These are phyloP conservation scores for Vigna nakashimae DNA, from an alignment of 306 rosid genomes.

Conservation along the genomic window DNA sequence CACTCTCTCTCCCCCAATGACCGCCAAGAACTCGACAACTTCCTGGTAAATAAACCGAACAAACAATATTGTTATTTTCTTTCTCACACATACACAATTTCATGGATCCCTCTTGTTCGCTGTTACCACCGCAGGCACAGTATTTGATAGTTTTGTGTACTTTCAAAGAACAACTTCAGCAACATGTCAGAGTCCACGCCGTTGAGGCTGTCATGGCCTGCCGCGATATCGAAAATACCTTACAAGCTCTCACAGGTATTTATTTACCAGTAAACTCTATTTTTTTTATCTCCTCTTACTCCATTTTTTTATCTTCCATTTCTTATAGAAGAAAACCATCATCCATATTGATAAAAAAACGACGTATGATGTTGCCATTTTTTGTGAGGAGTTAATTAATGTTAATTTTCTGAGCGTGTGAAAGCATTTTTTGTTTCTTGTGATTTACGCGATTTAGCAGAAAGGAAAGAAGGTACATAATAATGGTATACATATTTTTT, in stretches of 20 bases:
- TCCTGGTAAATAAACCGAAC: conserved; percentile 54
- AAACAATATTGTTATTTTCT: neutral
- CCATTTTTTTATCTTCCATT: too few relatives aligned
- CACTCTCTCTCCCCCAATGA: conserved; percentile 77
- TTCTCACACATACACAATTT: neutral
- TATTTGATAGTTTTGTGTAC: conserved; percentile 80
- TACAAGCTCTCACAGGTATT: conserved; percentile 92
- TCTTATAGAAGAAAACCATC: neutral
- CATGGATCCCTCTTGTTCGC: neutral
- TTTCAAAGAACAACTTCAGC: conserved; percentile 97
- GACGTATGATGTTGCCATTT: neutral
- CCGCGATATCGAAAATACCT: conserved; percentile 96
- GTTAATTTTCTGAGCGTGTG: neutral
- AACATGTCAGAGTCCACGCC: conserved; percentile 97
- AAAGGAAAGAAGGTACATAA: conserved; percentile 31
- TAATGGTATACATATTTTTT: conserved; percentile 4
- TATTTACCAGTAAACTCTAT: neutral
- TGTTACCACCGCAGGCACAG: conserved; percentile 62
- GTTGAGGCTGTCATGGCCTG: conserved; percentile 99
- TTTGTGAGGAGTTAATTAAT: neutral
- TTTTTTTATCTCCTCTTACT: neutral
- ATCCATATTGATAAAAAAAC: neutral
- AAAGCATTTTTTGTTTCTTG: conserved; percentile 16
- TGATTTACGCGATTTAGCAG: conserved; percentile 46
- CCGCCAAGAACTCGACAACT: conserved; percentile 93